Conservation (phyloP, 768 basidiomycete genomes). For the Leccinum imitatum region DNA sequence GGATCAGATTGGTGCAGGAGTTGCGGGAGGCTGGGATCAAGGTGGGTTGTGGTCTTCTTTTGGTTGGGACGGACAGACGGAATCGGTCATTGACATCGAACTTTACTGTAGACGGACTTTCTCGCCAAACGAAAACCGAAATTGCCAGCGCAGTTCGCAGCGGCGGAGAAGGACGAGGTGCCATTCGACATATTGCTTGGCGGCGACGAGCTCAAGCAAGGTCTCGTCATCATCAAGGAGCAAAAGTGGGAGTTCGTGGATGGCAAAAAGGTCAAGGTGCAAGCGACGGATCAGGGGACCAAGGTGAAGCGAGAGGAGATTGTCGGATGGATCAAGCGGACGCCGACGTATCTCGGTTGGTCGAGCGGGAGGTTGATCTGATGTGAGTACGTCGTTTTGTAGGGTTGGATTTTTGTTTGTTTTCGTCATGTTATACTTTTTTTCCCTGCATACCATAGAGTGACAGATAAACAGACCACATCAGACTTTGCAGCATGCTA, state of each 20-base stretch:
- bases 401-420: neutral
- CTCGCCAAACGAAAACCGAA: slow-evolving; percentile 93
- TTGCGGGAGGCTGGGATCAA: slow-evolving; percentile 87
- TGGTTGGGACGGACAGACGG: neutral
- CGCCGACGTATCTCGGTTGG: slow-evolving; percentile 29
- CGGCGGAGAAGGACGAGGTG: slow-evolving; percentile 87
- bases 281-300: slow-evolving; percentile 60
- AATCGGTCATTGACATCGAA: neutral
- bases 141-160: slow-evolving; percentile 79
- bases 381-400: neutral
- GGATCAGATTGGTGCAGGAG: slow-evolving; percentile 76
- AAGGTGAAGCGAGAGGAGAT: slow-evolving; percentile 63
- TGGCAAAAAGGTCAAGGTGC: slow-evolving; percentile 65
- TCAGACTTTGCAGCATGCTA: neutral
- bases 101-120: slow-evolving; percentile 72
- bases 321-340: slow-evolving; percentile 59
- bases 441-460: neutral
- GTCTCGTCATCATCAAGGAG: slow-evolving; percentile 88
- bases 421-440: neutral
- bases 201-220: slow-evolving; percentile 77
- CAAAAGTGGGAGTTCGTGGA: slow-evolving; percentile 79
- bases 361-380: slow-evolving; percentile 33
- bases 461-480: neutral
- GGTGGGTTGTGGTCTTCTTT: slow-evolving; percentile 39
- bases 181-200: slow-evolving; percentile 95